Base-by-base conservation (phyloP, 1,139 yeast genomes). In the Pichia sp. region DNA sequence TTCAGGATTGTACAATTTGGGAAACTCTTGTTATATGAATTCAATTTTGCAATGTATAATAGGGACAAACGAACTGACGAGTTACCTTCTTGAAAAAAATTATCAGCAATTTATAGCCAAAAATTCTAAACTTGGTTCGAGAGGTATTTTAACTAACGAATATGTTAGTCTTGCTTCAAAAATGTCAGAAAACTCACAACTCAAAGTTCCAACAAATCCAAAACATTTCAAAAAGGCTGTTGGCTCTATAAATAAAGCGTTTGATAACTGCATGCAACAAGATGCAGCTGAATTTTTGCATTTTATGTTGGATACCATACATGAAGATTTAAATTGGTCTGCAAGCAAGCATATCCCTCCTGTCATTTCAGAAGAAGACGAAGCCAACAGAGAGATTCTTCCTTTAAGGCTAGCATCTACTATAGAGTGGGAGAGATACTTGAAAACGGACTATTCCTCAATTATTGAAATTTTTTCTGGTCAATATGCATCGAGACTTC, bases 341-440 rank as follows among this genome's bases (percentile, higher is more conserved):
- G 63, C 63, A 10, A 58, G 59, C 32, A 56, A 56, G 31, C 56
- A 73, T 3, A 68, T 77, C 22, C 57, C 70, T 53, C 79, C 69
- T 51, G 76, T 70, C 39, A 67, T 88, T 31, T 80, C 91, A 0
- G 77, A 76, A 10, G 79, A 77, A 42, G 95, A 89, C 49, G 96
- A 89, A 55, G 69, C 69, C 36, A 67, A 74, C 17, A 68, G 96
- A 39, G 97, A 91, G 56, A 62, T 66, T 22, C 62, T 86, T 55
- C 85, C 95, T 1, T 72, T 88, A 6, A 71, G 96, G 46, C 69
- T 84, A 31, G 97, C 96, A 0, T 82, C 96, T 0, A 79, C 95
- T 0, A 81, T 88, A 39, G 97, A 91, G 60, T 91, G 98, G 98
- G 96, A 86, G 56, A 69, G 95, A 46, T 88, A 86, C 58, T 67